Evolutionary conservation across 768 basidiomycete species (phyloP).

Genomic region (Amanita rubescens): DNA sequence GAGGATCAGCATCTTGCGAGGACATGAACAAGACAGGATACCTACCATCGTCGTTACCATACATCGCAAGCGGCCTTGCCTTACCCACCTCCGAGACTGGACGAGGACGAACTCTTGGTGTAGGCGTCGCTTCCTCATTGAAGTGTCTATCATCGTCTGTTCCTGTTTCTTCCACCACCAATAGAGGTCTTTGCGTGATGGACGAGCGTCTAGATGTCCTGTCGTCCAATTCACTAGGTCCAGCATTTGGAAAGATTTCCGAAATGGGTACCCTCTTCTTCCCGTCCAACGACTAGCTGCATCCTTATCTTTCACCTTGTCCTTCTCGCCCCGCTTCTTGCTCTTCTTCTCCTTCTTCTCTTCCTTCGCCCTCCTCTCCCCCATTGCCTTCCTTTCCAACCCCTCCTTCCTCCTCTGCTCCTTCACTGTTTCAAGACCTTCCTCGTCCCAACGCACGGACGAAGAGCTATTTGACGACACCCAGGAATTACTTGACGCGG

Average conservation of each 20-base stretch:
- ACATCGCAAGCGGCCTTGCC: slow-evolving; percentile 41
- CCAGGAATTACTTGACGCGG: slow-evolving; percentile 32
- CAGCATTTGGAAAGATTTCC: slow-evolving; percentile 51
- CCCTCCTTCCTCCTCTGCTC: slow-evolving; percentile 36
- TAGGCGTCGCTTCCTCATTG: slow-evolving; percentile 28
- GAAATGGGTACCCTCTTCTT: slow-evolving; percentile 46
- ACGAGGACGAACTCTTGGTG: slow-evolving; percentile 42
- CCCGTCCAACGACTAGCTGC: slow-evolving; percentile 46
- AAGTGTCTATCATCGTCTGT: slow-evolving; percentile 22
- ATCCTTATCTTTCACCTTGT: slow-evolving; percentile 20
- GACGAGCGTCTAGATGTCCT: background rate
- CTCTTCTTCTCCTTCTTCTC: slow-evolving; percentile 23
- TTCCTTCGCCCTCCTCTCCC: slow-evolving; percentile 21
- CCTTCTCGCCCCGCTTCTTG: slow-evolving; percentile 18
- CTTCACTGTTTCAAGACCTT: slow-evolving; percentile 38
- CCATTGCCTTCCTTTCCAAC: slow-evolving; percentile 28
- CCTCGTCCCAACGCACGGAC: slow-evolving; percentile 22
- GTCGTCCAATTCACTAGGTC: slow-evolving; percentile 10
- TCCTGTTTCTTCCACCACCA: slow-evolving; percentile 46
- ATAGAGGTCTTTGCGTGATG: slow-evolving; percentile 10
- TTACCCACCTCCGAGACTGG: slow-evolving; percentile 56
- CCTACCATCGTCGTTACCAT: slow-evolving; percentile 50
- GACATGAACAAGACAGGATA: slow-evolving; percentile 4
- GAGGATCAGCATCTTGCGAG: background rate
- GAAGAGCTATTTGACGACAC: slow-evolving; percentile 15